Conservation (phyloP, 805 yeast species). For the Candida xiaguanensis region DNA sequence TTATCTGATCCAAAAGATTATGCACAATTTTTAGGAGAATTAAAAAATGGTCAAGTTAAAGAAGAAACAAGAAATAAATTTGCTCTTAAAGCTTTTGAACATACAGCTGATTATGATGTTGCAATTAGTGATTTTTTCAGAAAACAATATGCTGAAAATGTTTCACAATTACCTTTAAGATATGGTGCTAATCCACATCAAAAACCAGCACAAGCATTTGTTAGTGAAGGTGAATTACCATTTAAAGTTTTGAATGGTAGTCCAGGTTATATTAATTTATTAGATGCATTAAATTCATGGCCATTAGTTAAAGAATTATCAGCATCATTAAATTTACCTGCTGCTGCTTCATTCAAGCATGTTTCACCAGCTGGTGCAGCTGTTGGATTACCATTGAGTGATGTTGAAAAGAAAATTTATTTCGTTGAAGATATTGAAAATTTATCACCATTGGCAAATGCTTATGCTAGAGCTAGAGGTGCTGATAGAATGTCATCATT, state of each 20-base stretch:
- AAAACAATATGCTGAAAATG: slow-evolving; percentile 90
- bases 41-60: slow-evolving; percentile 69
- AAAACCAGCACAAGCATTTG: slow-evolving; percentile 97
- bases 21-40: slow-evolving; percentile 79
- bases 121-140: slow-evolving; percentile 96
- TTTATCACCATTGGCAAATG: slow-evolving; percentile 94
- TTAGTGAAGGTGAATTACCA: slow-evolving; percentile 82
- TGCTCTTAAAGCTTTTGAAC: slow-evolving; percentile 97
- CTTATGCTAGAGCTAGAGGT: slow-evolving; percentile 99
- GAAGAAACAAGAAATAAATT: slow-evolving; percentile 71
- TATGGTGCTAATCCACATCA: slow-evolving; percentile 99
- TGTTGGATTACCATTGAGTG: slow-evolving; percentile 90
- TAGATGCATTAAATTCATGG: slow-evolving; percentile 98
- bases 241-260: slow-evolving; percentile 92
- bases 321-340: slow-evolving; percentile 91
- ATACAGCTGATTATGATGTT: slow-evolving; percentile 95
- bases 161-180: slow-evolving; percentile 87
- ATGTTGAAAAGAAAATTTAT: slow-evolving; percentile 89
- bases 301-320: slow-evolving; percentile 96
- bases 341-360: slow-evolving; percentile 98
- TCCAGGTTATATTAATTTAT: slow-evolving; percentile 95
- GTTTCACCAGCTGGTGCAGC: slow-evolving; percentile 99
- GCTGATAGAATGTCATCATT: slow-evolving; percentile 99
- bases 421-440: slow-evolving; percentile 93
- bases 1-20: slow-evolving; percentile 94